A percentile compares a stretch with the other conserved stretches of the same genome.
Conservation (phyloP, 2,329 filamentous ascomycete genomes). For the Drechslerella dactyloides region DNA sequence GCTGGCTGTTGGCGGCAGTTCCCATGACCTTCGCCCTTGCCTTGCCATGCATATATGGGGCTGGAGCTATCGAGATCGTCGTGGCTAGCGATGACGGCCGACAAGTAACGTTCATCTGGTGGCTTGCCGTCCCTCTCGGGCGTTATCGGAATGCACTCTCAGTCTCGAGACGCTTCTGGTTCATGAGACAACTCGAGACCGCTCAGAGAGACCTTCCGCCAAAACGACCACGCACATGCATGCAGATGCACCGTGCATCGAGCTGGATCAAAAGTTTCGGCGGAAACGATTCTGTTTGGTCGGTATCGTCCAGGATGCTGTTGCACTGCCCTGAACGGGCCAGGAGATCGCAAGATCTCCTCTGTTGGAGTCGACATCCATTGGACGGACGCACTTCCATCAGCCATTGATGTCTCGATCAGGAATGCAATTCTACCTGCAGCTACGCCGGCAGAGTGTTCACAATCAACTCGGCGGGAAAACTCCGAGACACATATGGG, state of each 20-base stretch:
- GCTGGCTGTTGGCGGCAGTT: background rate
- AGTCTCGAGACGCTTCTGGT: no score
- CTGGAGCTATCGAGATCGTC: no score
- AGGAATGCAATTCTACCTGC: conserved; percentile 24
- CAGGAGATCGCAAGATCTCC: conserved; percentile 1
- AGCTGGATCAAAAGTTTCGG: conserved; percentile 9
- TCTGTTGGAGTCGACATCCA: conserved; percentile 8
- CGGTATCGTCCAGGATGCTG: conserved; percentile 42
- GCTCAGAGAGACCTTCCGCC: no score
- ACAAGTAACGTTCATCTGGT: no score
- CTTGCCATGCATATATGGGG: no score
- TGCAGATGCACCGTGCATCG: conserved; percentile 3
- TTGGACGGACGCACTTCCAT: background rate
- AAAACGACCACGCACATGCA: conserved; percentile 14
- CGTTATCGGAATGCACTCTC: no score
- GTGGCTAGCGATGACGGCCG: no score
- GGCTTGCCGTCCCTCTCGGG: no score
- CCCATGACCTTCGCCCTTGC: background rate
- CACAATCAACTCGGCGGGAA: background rate
- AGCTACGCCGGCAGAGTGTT: conserved; percentile 9
- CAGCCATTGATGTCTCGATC: conserved; percentile 8
- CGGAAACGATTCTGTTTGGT: conserved; percentile 9
- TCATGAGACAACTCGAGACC: no score
- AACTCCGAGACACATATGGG: conserved; percentile 17
- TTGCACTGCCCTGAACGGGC: background rate